These are phyloP conservation scores for Orbilia oligospora DNA, from an alignment of 2,329 filamentous ascomycete species.

Conservation along the genomic window DNA sequence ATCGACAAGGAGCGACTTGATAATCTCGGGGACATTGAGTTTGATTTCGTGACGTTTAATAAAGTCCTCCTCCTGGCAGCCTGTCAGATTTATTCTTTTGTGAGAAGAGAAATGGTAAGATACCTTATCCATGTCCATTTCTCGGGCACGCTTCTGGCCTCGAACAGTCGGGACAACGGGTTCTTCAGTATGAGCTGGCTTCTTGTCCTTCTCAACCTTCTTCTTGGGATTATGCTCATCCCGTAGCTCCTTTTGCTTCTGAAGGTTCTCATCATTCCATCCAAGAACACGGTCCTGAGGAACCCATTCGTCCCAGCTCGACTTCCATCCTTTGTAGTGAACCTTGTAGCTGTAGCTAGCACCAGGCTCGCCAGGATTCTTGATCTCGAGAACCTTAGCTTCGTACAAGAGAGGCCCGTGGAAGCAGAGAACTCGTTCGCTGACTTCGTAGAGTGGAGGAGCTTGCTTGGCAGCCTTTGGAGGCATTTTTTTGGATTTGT, in stretches of 20 bases:
- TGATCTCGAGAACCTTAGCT: slow-evolving; percentile 90
- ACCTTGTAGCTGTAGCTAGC: slow-evolving; percentile 82
- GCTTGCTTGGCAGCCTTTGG: slow-evolving; percentile 69
- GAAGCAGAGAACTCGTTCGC: slow-evolving; percentile 96
- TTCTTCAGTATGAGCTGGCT: slow-evolving; percentile 63
- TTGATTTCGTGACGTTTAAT: slow-evolving; percentile 86
- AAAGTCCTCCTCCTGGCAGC: slow-evolving; percentile 86
- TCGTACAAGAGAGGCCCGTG: slow-evolving; percentile 98
- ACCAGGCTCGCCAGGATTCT: slow-evolving; percentile 69
- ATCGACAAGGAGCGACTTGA: slow-evolving; percentile 94
- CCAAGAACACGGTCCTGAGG: slow-evolving; percentile 92
- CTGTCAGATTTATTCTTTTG: slow-evolving; percentile 15
- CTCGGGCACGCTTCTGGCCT: slow-evolving; percentile 80
- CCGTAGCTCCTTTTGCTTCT: slow-evolving; percentile 75
- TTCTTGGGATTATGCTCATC: slow-evolving; percentile 65
- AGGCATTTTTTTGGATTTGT: slow-evolving; percentile 37
- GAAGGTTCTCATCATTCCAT: slow-evolving; percentile 86
- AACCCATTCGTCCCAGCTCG: slow-evolving; percentile 99
- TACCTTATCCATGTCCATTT: slow-evolving; percentile 87
- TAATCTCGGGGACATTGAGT: slow-evolving; percentile 85
- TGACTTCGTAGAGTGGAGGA: slow-evolving; percentile 74
- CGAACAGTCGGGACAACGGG: slow-evolving; percentile 66
- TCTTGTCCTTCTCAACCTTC: slow-evolving; percentile 64
- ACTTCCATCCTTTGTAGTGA: slow-evolving; percentile 99
- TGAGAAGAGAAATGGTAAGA: slow-evolving; percentile 56